Base-by-base conservation (phyloP, 768 basidiomycete genomes). In the Scleroderma citrinum region DNA sequence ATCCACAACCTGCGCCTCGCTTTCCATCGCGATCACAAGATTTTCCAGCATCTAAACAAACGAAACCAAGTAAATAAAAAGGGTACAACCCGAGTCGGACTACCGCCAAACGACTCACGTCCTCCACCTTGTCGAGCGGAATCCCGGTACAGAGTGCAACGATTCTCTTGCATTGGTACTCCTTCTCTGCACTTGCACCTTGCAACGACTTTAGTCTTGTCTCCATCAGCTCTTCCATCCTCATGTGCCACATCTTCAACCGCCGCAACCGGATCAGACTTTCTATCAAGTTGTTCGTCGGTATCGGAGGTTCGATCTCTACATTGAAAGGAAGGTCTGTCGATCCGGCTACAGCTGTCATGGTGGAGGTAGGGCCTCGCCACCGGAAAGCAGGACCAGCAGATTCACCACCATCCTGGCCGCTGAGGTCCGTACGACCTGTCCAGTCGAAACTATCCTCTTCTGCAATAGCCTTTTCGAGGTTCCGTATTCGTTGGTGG, bases 381-480 rank as follows among this genome's bases (percentile, higher is more conserved):
- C 79, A 80, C 54, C 76, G 77, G 72, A 92, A 92, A 2, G 86
- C 80, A 34, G 83, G 76, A 0, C 65, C 67, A 3, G 54, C 65
- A 8, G 60, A 53, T 51, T 68, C 56, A 23, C 61, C 59, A 10
- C 71, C 70, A 39, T 71, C 69, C 38, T 56, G 50, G 52, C 74
- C 74, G 41, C 72, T 67, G 1, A 74, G 57, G 52, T 73, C 71
- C 3, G 72, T 74, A 23, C 92, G 80, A 2, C 94, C 94, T 0
- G 90, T 88, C 87, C 87, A 95, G 63, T 94, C 91, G 55, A 93
- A 89, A 50, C 68, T 71, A 50, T 89, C 88, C 66, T 94, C 93
- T 6, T 87, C 85, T 7, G 66, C 61, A 7, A 91, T 68, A 0
- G 90, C 92, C 36, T 81, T 81, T 60, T 91, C 83, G 24, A 98